Conservation (phyloP, 495 filamentous ascomycete genomes). For the Aspergillus kassunensis region DNA sequence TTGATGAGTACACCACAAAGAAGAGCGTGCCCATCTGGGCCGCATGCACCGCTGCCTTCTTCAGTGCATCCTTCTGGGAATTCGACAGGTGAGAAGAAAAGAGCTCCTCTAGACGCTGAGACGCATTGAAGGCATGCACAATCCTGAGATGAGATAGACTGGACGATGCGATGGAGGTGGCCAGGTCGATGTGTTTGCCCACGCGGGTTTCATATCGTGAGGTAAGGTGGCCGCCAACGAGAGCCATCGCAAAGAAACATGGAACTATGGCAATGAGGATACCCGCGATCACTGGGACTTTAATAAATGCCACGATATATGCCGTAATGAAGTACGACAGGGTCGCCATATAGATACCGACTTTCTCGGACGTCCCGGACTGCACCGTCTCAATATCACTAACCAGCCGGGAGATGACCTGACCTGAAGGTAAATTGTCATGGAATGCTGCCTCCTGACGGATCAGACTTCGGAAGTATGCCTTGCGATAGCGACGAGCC, state of each 20-base stretch:
- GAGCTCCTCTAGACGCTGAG: constrained; percentile 43
- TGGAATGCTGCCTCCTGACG: constrained; percentile 58
- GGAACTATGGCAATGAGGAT: constrained; percentile 55
- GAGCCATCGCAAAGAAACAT: constrained; percentile 58
- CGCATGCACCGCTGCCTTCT: constrained; percentile 53
- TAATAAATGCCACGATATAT: constrained; percentile 61
- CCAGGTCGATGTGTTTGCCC: constrained; percentile 41
- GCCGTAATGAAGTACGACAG: constrained; percentile 58
- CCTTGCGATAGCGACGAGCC: constrained; percentile 53
- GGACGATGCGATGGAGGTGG: constrained; percentile 45
- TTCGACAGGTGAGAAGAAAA: constrained; percentile 41
- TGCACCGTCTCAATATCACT: constrained; percentile 56
- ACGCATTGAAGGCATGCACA: constrained; percentile 47
- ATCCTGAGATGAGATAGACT: constrained; percentile 40
- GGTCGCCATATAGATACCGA: constrained; percentile 55
- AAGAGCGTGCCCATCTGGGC: constrained; percentile 58
- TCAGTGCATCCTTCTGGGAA: constrained; percentile 47
- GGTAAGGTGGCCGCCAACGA: constrained; percentile 55
- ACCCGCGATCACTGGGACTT: constrained; percentile 39
- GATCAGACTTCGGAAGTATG: constrained; percentile 53
- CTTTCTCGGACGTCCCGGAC: constrained; percentile 62
- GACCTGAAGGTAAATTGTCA: constrained; percentile 48
- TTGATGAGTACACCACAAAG: constrained; percentile 60
- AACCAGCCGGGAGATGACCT: constrained; percentile 55
- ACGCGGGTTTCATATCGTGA: constrained; percentile 51